Evolutionary conservation across 164 flowering plant genomes (phyloP), one percentile per base, ranked within the genome.

Genomic region (Vitis amurensis): DNA sequence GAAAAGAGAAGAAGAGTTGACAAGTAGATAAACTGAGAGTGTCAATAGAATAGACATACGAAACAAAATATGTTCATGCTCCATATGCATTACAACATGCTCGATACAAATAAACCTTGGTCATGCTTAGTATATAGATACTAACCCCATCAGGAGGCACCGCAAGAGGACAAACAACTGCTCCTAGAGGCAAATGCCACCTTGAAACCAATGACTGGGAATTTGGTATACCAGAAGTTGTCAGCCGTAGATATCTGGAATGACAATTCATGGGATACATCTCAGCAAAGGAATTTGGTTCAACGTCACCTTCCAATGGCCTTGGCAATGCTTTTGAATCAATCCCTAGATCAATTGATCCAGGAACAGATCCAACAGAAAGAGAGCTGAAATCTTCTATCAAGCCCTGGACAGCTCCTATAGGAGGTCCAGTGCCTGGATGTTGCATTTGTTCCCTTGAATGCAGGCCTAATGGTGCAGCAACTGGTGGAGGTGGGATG

Each of bases 171-270:
- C 94, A 92, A 75, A 93, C 91, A 75, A 91, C 97, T 16, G 93
- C 97, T 80, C 95, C 99, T 65, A 95, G 87, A 75, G 98, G 97
- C 75, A 93, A 87, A 81, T 95, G 97, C 99, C 99, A 95, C 83
- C 97, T 84, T 29, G 99, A 87, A 59, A 77, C 79, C 81, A 95
- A 81, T 37, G 99, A 91, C 67, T 89, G 93, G 9, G 99, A 92
- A 78, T 78, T 91, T 69, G 99, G 99, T 50, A 95, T 83, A 17
- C 83, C 94, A 73, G 76, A 76, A 52, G 98, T 93, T 50, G 97
- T 91, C 50, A 95, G 88, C 37, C 92, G 84, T 63, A 95, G 68
- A 81, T 84, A 91, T 84, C 92, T 88, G 19, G 95, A 76, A 76
- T 74, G 44, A 71, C 99, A 95, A 78, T 95, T 95, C 81, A 82